Evolutionary conservation across 768 basidiomycete genomes (phyloP), one percentile per base, ranked within the genome.

Genomic region (Neoboletus magnificus): DNA sequence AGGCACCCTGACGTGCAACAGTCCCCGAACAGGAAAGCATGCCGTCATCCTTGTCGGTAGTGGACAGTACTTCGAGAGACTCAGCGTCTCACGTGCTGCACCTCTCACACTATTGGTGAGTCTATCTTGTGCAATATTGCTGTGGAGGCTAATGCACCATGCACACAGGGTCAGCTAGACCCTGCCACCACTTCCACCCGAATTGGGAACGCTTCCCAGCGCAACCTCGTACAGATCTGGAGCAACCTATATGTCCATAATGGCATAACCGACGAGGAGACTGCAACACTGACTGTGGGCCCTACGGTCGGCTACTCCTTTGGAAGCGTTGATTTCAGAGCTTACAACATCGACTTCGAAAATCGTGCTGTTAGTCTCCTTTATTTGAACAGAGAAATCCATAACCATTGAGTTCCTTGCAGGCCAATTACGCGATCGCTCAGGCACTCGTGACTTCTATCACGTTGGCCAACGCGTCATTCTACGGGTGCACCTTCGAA

Each of bases 341-440:
- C 77, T 10, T 86, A 87, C 57, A 86, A 87, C 59, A 80, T 87
- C 56, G 79, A 86, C 63, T 83, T 86, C 54, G 76, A 84, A 52
- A 88, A 87, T 58, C 74, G 80, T 56, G 85, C 84, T n/a, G 85
- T 86, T 57, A 54, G 80, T 56, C 15, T 37, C 2, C 33, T 23
- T 32, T 46, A 1, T 23, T 42, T 50, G 45, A 20, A 36, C 9
- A 37, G n/a, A 27, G 30, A 36, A 9, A 15, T 33, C 32, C 8
- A n/a, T 16, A 18, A n/a, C 11, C 37, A 48, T n/a, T 56, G 11
- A 45, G 1, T 45, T 44, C 13, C n/a, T n/a, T 37, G 18, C 33
- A 55, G 78, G 83, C 80, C 30, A 79, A 84, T 52, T 84, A 79
- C 52, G 65, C 81, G 0, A 83, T 85, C 37, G 78, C 83, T 1